Conservation (phyloP, 1,139 yeast genomes). For the Zygosaccharomyces pseudobailii region DNA sequence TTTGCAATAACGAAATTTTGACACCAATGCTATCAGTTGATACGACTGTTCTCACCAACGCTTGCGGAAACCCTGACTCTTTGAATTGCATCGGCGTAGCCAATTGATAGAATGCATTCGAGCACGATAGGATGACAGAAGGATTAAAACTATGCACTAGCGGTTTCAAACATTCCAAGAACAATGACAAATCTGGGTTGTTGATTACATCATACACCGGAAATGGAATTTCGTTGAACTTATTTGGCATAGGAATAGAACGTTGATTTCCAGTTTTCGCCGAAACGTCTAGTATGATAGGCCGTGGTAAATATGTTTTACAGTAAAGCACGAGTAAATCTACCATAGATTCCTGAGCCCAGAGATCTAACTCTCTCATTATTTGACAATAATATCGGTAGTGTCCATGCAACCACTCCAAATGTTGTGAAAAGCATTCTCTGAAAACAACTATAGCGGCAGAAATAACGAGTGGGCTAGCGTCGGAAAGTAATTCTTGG, state of each 20-base stretch:
- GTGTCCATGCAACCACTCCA: conserved; percentile 68
- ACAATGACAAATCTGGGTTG: conserved; percentile 54
- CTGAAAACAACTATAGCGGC: conserved; percentile 59
- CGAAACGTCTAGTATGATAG: conserved; percentile 37
- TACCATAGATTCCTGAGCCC: conserved; percentile 62
- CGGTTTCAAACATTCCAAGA: conserved; percentile 44
- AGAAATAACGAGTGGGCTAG: conserved; percentile 61
- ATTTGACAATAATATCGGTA: conserved; percentile 57
- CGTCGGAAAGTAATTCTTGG: conserved; percentile 55
- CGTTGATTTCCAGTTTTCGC: conserved; percentile 26
- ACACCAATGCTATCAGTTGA: conserved; percentile 36
- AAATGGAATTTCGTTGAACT: conserved; percentile 36
- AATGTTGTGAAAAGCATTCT: conserved; percentile 48
- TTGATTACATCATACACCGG: conserved; percentile 41
- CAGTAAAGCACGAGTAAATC: conserved; percentile 66
- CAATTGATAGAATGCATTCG: conserved; percentile 51
- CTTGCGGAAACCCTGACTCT: conserved; percentile 46
- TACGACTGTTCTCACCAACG: conserved; percentile 42
- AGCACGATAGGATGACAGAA: conserved; percentile 58
- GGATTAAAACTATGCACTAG: conserved; percentile 51
- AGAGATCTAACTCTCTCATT: conserved; percentile 60
- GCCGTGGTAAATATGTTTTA: conserved; percentile 53
- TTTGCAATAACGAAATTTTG: conserved; percentile 40
- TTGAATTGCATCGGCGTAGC: conserved; percentile 49
- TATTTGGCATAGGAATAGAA: conserved; percentile 41